Conservation (phyloP, 192 early-diverging fungal species). For the Jimgerdemannia lactiflua region DNA sequence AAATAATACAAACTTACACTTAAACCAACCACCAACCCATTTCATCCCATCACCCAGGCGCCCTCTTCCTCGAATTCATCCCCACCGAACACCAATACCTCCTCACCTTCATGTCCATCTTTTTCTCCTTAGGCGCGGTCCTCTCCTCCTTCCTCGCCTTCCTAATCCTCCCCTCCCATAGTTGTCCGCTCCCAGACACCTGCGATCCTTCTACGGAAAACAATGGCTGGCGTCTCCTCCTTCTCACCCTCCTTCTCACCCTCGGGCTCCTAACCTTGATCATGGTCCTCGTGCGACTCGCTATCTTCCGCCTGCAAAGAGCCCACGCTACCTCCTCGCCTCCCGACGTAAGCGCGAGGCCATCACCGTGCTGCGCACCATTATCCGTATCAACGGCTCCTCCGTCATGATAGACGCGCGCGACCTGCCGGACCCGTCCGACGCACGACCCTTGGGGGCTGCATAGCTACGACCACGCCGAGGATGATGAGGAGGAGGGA, state of each 20-base stretch:
- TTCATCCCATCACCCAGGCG: slow-evolving; percentile 41
- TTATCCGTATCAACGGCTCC: slow-evolving; percentile 61
- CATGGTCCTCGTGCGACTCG: slow-evolving; percentile 70
- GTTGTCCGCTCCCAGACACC: slow-evolving; percentile 50
- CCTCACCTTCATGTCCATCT: slow-evolving; percentile 80
- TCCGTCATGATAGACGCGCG: slow-evolving; percentile 7
- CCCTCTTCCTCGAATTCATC: slow-evolving; percentile 83
- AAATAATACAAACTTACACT: neutral
- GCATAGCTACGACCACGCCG: slow-evolving; percentile 7
- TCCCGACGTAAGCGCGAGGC: slow-evolving; percentile 62
- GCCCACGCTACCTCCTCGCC: slow-evolving; percentile 75
- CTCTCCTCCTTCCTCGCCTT: slow-evolving; percentile 64
- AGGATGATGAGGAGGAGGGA: slow-evolving; percentile 28
- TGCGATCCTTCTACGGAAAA: slow-evolving; percentile 43
- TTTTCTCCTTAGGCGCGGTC: slow-evolving; percentile 82
- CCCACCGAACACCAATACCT: slow-evolving; percentile 76
- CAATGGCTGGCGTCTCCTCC: slow-evolving; percentile 77
- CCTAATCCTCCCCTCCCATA: slow-evolving; percentile 61
- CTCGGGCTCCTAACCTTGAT: slow-evolving; percentile 57
- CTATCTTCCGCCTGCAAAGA: slow-evolving; percentile 68
- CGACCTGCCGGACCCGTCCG: slow-evolving; percentile 14
- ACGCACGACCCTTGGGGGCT: neutral
- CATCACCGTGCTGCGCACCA: slow-evolving; percentile 61
- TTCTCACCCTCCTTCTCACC: slow-evolving; percentile 60
- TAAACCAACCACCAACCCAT: neutral